Conservation (phyloP, 75 land plant genomes). For the Chamaecyparis obtusa region DNA sequence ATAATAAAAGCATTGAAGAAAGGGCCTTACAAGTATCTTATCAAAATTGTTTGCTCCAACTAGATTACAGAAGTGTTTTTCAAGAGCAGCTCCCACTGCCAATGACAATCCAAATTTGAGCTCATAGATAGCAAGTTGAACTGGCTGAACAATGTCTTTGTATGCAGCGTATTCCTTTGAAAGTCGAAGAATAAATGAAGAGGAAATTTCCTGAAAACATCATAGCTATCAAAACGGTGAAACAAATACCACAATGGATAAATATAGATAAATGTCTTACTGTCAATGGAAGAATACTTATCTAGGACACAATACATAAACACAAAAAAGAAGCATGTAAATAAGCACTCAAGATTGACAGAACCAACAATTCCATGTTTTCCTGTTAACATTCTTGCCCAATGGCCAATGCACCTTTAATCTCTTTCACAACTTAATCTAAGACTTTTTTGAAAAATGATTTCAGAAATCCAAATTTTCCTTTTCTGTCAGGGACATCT, state of each 20-base stretch:
- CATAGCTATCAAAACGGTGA: not conserved
- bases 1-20: not conserved
- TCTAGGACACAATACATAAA: not conserved
- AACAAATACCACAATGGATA: not conserved
- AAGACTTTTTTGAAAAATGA: no score
- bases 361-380: not conserved
- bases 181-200: constrained; percentile 50
- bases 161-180: constrained; percentile 59
- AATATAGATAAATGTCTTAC: not conserved
- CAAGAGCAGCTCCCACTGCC: constrained; percentile 36
- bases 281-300: not conserved
- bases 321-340: not conserved
- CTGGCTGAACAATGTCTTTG: constrained; percentile 72
- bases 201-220: constrained; percentile 50
- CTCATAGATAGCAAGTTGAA: constrained; percentile 84
- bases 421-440: no score
- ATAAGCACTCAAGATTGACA: not conserved
- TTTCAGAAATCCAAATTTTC: no score
- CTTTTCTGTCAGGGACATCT: no score
- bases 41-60: constrained; percentile 23
- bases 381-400: not conserved
- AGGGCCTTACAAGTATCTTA: constrained; percentile 15
- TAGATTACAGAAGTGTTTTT: constrained; percentile 17
- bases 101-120: constrained; percentile 86
- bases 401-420: no score